A percentile compares a stretch with the other conserved stretches of the same genome.
These are phyloP conservation scores for Acanthamoeba lenticulata DNA, from an alignment of 208 protist genomes.

Conservation along the genomic window DNA sequence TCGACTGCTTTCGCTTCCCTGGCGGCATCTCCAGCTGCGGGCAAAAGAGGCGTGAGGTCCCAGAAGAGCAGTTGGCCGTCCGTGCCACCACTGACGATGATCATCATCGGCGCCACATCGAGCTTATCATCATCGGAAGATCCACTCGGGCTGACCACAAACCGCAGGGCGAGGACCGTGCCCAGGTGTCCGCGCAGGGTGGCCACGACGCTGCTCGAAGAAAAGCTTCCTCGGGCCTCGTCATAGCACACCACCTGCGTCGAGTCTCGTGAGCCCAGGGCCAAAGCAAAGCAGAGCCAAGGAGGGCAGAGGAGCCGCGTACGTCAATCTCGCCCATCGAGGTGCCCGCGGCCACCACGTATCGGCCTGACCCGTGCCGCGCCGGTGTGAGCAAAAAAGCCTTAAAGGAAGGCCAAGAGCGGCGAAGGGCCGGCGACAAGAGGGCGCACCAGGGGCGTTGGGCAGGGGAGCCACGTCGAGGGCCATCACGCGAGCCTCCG, in stretches of 20 bases:
- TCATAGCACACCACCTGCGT: constrained; percentile 8
- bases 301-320: no score
- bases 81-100: not conserved
- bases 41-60: no score
- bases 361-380: not conserved
- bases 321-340: constrained; percentile 7
- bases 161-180: not conserved
- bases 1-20: no score
- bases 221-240: not conserved
- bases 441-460: no score
- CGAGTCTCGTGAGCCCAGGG: not conserved
- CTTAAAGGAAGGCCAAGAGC: not conserved
- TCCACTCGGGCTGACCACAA: not conserved
- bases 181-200: not conserved
- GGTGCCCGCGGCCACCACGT: not conserved
- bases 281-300: no score
- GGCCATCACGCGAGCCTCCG: constrained; percentile 7
- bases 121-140: not conserved
- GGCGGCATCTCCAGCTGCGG: no score
- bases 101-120: not conserved
- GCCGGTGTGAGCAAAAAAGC: not conserved
- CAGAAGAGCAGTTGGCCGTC: constrained; percentile 35
- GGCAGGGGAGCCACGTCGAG: not conserved
- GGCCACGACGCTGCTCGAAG: not conserved
- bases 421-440: no score